A percentile compares a stretch with the other conserved stretches of the same genome.
phyloP scores from a whole-genome alignment of 2,329 filamentous ascomycete genomes.

The Dactylellina cionopaga region DNA sequence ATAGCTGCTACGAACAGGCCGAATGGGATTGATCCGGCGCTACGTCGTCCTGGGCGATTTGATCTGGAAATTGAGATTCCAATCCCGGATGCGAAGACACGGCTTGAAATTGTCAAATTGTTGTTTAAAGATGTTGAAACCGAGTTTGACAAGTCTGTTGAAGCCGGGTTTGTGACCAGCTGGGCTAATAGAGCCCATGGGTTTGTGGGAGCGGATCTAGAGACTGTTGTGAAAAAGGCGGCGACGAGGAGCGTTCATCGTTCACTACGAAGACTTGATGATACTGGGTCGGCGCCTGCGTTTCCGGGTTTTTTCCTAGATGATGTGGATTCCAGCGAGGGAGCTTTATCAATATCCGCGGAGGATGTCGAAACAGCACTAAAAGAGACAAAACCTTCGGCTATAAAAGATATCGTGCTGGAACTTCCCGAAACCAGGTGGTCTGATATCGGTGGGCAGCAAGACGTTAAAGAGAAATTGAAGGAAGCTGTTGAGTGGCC shows the following conservation, averaged over 20 bases:
- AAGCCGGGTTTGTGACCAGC: conserved; percentile 51
- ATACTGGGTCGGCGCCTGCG: not conserved
- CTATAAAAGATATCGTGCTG: conserved; percentile 73
- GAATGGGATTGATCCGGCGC: conserved; percentile 55
- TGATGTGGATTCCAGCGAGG: conserved; percentile 21
- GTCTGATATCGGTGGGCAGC: conserved; percentile 73
- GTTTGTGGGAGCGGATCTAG: conserved; percentile 57
- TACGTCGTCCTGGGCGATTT: conserved; percentile 56
- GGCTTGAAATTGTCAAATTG: conserved; percentile 55
- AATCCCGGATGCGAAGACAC: conserved; percentile 56
- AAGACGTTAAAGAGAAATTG: conserved; percentile 66
- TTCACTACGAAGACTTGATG: conserved; percentile 12
- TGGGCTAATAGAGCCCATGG: conserved; percentile 56
- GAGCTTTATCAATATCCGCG: conserved; percentile 32
- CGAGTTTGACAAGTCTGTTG: conserved; percentile 43
- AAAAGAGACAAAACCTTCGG: conserved; percentile 70
- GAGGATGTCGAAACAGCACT: conserved; percentile 67
- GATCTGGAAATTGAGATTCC: conserved; percentile 57
- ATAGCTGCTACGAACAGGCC: conserved; percentile 57
- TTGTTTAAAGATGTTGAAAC: conserved; percentile 53
- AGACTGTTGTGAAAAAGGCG: conserved; percentile 53
- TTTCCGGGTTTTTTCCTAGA: conserved; percentile 48
- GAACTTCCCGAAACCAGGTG: conserved; percentile 73
- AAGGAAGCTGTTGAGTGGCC: conserved; percentile 58
- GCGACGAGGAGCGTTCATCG: conserved; percentile 47